phyloP scores from a whole-genome alignment of 495 filamentous ascomycete species.

The Xylaria scruposa region DNA sequence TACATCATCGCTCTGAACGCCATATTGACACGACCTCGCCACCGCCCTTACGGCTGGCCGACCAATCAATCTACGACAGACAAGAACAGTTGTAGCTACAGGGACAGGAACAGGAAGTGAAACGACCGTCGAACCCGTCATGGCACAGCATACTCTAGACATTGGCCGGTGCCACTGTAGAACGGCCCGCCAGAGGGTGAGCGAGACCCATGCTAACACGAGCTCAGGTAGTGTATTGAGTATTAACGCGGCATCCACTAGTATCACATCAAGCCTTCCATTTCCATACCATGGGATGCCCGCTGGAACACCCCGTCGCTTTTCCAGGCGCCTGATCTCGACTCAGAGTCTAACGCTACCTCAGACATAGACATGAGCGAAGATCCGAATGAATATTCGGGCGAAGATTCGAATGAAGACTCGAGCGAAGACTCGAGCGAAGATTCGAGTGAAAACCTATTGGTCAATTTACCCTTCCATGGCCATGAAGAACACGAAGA shows the following conservation, averaged over 20 bases:
- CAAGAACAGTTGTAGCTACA: not conserved
- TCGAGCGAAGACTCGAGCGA: not conserved
- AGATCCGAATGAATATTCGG: not conserved
- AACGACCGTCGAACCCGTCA: slow-evolving; percentile 2
- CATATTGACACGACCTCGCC: not conserved
- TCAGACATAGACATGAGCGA: not conserved
- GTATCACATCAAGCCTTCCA: slow-evolving; percentile 28
- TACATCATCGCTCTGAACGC: not conserved
- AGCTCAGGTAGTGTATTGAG: not conserved
- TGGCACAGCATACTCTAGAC: slow-evolving; percentile 31
- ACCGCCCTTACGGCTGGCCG: not conserved
- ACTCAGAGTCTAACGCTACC: not conserved
- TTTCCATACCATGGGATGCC: slow-evolving; percentile 34
- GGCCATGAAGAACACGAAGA: not conserved
- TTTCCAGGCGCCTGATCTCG: not conserved
- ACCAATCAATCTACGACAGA: not conserved
- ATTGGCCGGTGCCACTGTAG: slow-evolving; percentile 35
- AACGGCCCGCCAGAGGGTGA: slow-evolving; percentile 39
- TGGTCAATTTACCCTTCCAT: not conserved
- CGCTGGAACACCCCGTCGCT: not conserved
- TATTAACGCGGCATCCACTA: slow-evolving; percentile 29
- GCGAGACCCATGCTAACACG: not conserved
- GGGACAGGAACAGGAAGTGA: not conserved
- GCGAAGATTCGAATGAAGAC: not conserved
- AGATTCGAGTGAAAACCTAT: not conserved